Conservation (phyloP, 495 filamentous ascomycete genomes). For the Aspergillus hancockii region DNA sequence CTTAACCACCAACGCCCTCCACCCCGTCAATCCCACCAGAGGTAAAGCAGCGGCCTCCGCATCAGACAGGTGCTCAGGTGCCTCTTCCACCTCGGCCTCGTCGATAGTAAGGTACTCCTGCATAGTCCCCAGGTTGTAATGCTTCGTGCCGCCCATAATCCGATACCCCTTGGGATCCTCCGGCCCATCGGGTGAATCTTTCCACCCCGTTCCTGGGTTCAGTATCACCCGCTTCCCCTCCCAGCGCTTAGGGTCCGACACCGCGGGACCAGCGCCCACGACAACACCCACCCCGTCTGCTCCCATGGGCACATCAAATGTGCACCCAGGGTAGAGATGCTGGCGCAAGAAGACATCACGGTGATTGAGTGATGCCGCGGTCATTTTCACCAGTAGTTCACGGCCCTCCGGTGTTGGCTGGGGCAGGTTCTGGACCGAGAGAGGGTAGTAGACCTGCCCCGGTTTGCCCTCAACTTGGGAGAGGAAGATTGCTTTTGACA, state of each 20-base stretch:
- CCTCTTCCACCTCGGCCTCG: slow-evolving; percentile 70
- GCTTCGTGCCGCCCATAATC: slow-evolving; percentile 72
- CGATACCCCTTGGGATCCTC: slow-evolving; percentile 61
- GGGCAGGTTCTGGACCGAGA: slow-evolving; percentile 60
- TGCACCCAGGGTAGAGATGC: slow-evolving; percentile 81
- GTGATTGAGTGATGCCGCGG: slow-evolving; percentile 83
- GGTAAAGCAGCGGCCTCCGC: slow-evolving; percentile 80
- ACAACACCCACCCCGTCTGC: slow-evolving; percentile 79
- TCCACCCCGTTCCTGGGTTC: slow-evolving; percentile 76
- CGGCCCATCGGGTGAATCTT: slow-evolving; percentile 65
- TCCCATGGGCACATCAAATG: slow-evolving; percentile 73
- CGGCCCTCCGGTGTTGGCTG: slow-evolving; percentile 58
- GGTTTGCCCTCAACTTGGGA: slow-evolving; percentile 56
- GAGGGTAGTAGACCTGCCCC: slow-evolving; percentile 77
- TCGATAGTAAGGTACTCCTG: slow-evolving; percentile 70
- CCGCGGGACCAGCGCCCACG: slow-evolving; percentile 57
- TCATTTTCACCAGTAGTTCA: slow-evolving; percentile 69
- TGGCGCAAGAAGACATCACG: slow-evolving; percentile 91
- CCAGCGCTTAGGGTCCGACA: slow-evolving; percentile 49
- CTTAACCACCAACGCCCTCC: slow-evolving; percentile 79
- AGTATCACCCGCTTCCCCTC: slow-evolving; percentile 70
- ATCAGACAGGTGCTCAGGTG: slow-evolving; percentile 68
- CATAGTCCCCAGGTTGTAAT: slow-evolving; percentile 64
- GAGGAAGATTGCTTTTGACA: slow-evolving; percentile 56
- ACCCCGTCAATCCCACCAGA: slow-evolving; percentile 81